phyloP scores from a whole-genome alignment of 2,329 filamentous ascomycete genomes.

The Daldinia sp. region DNA sequence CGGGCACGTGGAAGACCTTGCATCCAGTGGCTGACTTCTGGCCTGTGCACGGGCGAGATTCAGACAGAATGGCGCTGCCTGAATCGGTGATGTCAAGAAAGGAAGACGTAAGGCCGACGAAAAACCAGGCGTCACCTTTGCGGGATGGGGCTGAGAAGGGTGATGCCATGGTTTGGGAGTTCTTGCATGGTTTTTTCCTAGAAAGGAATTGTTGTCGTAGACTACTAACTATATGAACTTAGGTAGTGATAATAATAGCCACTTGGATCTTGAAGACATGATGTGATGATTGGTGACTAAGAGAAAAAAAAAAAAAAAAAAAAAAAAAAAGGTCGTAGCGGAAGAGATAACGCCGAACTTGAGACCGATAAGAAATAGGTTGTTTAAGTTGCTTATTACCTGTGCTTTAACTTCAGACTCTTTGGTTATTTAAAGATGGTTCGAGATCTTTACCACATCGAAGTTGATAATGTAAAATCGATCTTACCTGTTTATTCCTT shows the following conservation, averaged over 20 bases:
- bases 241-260: neutral
- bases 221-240: no score
- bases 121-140: conserved; percentile 61
- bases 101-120: conserved; percentile 65
- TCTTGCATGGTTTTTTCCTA: conserved; percentile 20
- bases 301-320: conserved; percentile 3
- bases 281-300: neutral
- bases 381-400: neutral
- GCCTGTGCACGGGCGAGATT: conserved; percentile 54
- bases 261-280: neutral
- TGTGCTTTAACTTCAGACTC: neutral
- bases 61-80: conserved; percentile 55
- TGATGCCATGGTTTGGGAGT: conserved; percentile 24
- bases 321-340: conserved; percentile 20
- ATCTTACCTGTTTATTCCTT: neutral
- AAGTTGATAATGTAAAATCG: conserved; percentile 6
- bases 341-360: neutral
- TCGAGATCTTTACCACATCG: neutral
- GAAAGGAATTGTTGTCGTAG: neutral
- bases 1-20: conserved; percentile 67
- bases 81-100: conserved; percentile 64
- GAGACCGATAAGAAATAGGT: conserved; percentile 29
- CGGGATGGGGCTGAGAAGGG: conserved; percentile 40
- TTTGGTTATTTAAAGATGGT: neutral
- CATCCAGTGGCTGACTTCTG: conserved; percentile 63